These are phyloP conservation scores for Eremothecium gossypii DNA, from an alignment of 1,139 yeast species.

Conservation along the genomic window DNA sequence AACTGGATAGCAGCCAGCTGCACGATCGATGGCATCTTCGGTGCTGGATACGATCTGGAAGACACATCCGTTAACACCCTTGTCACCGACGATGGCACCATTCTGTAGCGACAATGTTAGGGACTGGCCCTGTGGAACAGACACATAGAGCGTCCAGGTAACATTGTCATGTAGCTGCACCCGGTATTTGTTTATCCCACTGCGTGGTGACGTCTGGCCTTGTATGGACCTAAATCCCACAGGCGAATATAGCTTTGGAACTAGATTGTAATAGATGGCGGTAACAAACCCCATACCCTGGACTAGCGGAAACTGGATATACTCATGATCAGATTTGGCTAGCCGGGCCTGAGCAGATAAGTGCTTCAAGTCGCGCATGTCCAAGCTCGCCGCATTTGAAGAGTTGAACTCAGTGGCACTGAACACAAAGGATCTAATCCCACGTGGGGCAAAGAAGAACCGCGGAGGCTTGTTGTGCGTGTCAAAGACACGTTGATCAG, in stretches of 20 bases:
- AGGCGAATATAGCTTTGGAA: conserved; percentile 47
- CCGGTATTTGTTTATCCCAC: conserved; percentile 35
- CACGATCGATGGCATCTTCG: conserved; percentile 40
- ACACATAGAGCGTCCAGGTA: conserved; percentile 42
- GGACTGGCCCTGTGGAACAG: conserved; percentile 32
- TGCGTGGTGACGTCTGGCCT: conserved; percentile 25
- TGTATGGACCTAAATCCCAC: conserved; percentile 52
- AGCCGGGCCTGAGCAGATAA: conserved; percentile 27
- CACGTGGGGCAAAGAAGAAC: conserved; percentile 30
- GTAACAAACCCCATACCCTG: conserved; percentile 71
- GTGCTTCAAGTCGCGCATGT: conserved; percentile 27
- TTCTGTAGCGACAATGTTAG: conserved; percentile 38
- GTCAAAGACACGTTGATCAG: conserved; percentile 55
- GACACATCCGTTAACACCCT: conserved; percentile 29
- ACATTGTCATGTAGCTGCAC: conserved; percentile 34
- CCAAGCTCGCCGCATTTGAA: conserved; percentile 18
- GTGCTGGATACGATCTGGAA: conserved; percentile 28
- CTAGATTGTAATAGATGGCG: conserved; percentile 46
- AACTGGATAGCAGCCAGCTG: conserved; percentile 43
- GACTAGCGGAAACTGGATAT: conserved; percentile 34
- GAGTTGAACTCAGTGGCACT: conserved; percentile 28
- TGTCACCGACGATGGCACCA: conserved; percentile 41
- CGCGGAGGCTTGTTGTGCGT: conserved; percentile 36
- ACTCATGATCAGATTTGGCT: conserved; percentile 18
- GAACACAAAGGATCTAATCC: conserved; percentile 30